Base-by-base conservation (phyloP, 805 yeast species). In the Starmera quercuum region DNA sequence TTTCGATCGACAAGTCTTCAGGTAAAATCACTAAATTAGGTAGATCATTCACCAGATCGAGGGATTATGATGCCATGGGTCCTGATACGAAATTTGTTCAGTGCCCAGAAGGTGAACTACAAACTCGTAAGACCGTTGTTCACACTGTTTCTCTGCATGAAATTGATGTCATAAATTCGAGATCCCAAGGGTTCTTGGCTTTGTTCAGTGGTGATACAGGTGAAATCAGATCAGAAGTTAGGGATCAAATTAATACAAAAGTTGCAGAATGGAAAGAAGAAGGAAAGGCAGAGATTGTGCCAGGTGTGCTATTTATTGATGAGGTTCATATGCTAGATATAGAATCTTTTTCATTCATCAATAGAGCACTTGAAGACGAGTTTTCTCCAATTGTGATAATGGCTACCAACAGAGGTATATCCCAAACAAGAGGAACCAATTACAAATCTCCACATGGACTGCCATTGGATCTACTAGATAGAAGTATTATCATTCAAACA, bases 201-300 rank as follows among this genome's bases (percentile, higher is more conserved):
- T 72, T 92, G 41, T 84, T 92, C 52, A 82, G 95, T 31, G 96
- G 96, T 46, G 92, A 92, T 63, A 94, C 97, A 33, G 99, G 98
- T 46, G 99, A 92, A 64, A 92, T 92, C 48, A 75, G 97, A 44
- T 75, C 92, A 14, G 97, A 92, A 59, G 87, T 92, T 20, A 78
- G 99, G 59, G 94, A 85, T 47, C 97, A 92, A 66, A 94, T 92
- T 56, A 92, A 92, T 64, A 79, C 88, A 29, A 88, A 92, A 63
- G 96, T 92, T 34, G 95, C 94, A 15, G 97, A 92, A 63, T 92
- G 97, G 95, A 86, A 83, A 52, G 97, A 92, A 63, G 97, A 92
- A 68, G 97, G 98, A 39, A 92, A 92, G 60, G 98, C 98, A 9
- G 94, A 90, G 57, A 86, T 92, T 44, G 86, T 86, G 27, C 97